These are phyloP conservation scores for Botrytis elliptica DNA, from an alignment of 2,329 filamentous ascomycete species.

Conservation along the genomic window DNA sequence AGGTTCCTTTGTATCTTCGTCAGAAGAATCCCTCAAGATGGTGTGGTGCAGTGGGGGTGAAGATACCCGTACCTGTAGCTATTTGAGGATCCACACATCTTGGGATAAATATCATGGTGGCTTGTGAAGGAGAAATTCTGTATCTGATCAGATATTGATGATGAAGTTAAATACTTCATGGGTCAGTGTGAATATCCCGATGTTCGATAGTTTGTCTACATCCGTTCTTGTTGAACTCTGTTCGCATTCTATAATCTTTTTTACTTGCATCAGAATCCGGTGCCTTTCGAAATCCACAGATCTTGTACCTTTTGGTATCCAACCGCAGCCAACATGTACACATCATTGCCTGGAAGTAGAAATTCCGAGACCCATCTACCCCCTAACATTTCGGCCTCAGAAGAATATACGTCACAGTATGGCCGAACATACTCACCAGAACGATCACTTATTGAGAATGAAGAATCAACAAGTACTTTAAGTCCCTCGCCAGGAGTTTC, in stretches of 20 bases:
- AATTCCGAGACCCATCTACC: neutral
- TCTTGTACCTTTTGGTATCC: neutral
- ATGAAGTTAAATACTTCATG: neutral
- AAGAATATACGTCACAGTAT: neutral
- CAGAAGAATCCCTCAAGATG: neutral
- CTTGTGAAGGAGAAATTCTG: neutral
- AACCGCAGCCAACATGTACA: neutral
- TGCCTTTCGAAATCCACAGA: neutral
- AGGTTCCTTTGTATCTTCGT: neutral
- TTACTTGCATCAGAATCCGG: neutral
- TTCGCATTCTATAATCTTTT: neutral
- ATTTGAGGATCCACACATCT: neutral
- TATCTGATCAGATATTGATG: neutral
- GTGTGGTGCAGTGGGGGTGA: neutral
- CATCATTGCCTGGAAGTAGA: neutral
- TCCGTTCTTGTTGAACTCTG: neutral
- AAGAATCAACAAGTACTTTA: neutral
- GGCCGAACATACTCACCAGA: neutral
- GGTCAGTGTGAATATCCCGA: neutral
- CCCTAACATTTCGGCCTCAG: neutral
- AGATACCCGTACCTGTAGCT: neutral
- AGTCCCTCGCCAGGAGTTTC: neutral
- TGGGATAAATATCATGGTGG: neutral
- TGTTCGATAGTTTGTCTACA: neutral
- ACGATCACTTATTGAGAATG: neutral